Evolutionary conservation across 75 land plant genomes (phyloP).

Genomic region (Selaginella tamariscina): DNA sequence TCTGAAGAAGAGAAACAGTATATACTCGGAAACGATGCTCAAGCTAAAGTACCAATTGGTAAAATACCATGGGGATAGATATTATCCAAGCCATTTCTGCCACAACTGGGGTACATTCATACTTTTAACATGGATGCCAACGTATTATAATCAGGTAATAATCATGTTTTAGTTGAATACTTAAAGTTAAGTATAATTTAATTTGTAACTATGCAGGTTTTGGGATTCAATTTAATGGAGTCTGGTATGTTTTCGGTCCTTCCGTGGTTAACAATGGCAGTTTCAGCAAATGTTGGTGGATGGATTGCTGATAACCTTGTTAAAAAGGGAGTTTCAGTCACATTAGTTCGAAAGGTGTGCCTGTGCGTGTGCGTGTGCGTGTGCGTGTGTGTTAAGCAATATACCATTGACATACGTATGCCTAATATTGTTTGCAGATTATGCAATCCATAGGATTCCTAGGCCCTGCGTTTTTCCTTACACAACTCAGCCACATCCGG

Average conservation of each 20-base stretch:
- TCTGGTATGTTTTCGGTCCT: slow-evolving; percentile 78
- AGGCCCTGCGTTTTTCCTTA: slow-evolving; percentile 97
- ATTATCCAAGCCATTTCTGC: slow-evolving; percentile 83
- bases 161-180: neutral
- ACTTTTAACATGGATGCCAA: slow-evolving; percentile 97
- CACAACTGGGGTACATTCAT: slow-evolving; percentile 98
- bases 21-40: slow-evolving; percentile 28
- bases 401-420: neutral
- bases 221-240: slow-evolving; percentile 90
- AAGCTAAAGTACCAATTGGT: slow-evolving; percentile 44
- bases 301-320: slow-evolving; percentile 95
- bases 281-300: slow-evolving; percentile 84
- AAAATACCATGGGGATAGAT: slow-evolving; percentile 72
- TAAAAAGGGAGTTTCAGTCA: slow-evolving; percentile 70
- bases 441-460: slow-evolving; percentile 96
- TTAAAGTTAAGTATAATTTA: neutral
- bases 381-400: neutral
- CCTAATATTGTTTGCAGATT: slow-evolving; percentile 34
- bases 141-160: slow-evolving; percentile 96
- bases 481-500: slow-evolving; percentile 74
- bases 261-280: slow-evolving; percentile 96
- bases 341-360: slow-evolving; percentile 83
- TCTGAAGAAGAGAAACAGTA: slow-evolving; percentile 51
- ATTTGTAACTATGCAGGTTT: slow-evolving; percentile 37
- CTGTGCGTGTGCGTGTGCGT: slow-evolving; percentile 7